These are phyloP conservation scores for Hansfordia pulvinata DNA, from an alignment of 2,329 filamentous ascomycete species.

Conservation along the genomic window DNA sequence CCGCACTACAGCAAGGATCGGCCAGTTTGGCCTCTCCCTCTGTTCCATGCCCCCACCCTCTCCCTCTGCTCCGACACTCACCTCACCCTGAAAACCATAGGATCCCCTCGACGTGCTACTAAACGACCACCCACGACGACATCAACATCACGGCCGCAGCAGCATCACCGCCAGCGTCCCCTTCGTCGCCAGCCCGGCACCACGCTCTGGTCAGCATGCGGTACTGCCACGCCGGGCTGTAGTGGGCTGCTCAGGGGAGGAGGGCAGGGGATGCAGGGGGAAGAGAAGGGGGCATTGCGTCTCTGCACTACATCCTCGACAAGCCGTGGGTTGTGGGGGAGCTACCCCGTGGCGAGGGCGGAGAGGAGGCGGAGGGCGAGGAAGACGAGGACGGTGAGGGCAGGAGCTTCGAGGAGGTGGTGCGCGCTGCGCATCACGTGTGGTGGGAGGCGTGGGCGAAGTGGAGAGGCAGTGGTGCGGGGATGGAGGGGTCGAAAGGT, in stretches of 20 bases:
- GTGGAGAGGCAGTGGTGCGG: conserved; percentile 18
- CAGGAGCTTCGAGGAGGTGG: conserved; percentile 9
- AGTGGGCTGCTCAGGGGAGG: conserved; percentile 13
- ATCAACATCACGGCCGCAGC: conserved; percentile 22
- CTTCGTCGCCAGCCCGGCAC: too few relatives aligned
- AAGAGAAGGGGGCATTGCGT: too few relatives aligned
- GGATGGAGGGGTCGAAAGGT: too few relatives aligned
- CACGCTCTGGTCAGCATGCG: conserved; percentile 18
- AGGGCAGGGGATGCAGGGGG: too few relatives aligned
- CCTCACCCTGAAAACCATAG: conserved; percentile 4
- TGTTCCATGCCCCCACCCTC: too few relatives aligned
- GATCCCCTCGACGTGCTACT: conserved; percentile 17
- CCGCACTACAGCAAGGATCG: conserved; percentile 18
- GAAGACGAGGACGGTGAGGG: too few relatives aligned
- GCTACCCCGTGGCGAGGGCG: too few relatives aligned
- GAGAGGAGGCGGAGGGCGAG: too few relatives aligned
- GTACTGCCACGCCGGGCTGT: conserved; percentile 12
- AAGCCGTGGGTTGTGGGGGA: conserved; percentile 16
- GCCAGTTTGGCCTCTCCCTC: conserved; percentile 5
- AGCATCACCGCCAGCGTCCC: conserved; percentile 19
- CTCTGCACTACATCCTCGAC: conserved; percentile 16
- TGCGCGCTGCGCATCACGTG: conserved; percentile 16
- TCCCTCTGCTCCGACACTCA: too few relatives aligned
- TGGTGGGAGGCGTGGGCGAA: conserved; percentile 17
- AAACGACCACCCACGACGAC: conserved; percentile 15